Evolutionary conservation across 2,329 filamentous ascomycete species (phyloP).

Genomic region (Zalaria sp.): DNA sequence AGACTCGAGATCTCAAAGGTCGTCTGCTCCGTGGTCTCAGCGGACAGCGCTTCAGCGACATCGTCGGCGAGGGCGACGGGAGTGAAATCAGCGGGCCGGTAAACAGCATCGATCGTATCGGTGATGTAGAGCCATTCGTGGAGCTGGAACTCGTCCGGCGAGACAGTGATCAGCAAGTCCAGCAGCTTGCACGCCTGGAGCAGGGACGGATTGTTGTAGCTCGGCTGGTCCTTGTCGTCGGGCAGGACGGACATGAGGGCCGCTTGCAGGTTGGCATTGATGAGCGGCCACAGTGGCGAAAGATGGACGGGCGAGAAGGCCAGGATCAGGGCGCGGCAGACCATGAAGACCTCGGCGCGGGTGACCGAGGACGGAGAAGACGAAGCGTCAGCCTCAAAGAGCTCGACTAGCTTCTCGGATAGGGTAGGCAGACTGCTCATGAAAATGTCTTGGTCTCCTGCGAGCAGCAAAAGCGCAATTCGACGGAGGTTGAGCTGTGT

Average conservation of each 20-base stretch:
- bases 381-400: conserved; percentile 67
- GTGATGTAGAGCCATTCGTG: conserved; percentile 96
- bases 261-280: conserved; percentile 73
- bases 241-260: conserved; percentile 63
- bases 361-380: conserved; percentile 88
- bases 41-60: conserved; percentile 60
- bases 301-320: conserved; percentile 69
- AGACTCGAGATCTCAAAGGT: conserved; percentile 1
- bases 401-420: conserved; percentile 72
- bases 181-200: conserved; percentile 90
- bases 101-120: conserved; percentile 91
- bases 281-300: conserved; percentile 74
- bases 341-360: conserved; percentile 77
- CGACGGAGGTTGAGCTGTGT: conserved; percentile 82
- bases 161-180: conserved; percentile 71
- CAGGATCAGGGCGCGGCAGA: conserved; percentile 68
- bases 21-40: conserved; percentile 15
- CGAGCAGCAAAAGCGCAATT: conserved; percentile 65
- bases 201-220: conserved; percentile 61
- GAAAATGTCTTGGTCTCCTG: conserved; percentile 64
- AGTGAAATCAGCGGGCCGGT: conserved; percentile 56
- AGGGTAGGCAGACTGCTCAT: conserved; percentile 60
- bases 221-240: conserved; percentile 54
- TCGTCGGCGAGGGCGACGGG: conserved; percentile 72
- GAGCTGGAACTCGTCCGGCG: conserved; percentile 94